Percentiles rank a stretch among this genome's conserved stretches.
These are phyloP conservation scores for Angomonas deanei DNA, from an alignment of 208 protist genomes.

Conservation along the genomic window DNA sequence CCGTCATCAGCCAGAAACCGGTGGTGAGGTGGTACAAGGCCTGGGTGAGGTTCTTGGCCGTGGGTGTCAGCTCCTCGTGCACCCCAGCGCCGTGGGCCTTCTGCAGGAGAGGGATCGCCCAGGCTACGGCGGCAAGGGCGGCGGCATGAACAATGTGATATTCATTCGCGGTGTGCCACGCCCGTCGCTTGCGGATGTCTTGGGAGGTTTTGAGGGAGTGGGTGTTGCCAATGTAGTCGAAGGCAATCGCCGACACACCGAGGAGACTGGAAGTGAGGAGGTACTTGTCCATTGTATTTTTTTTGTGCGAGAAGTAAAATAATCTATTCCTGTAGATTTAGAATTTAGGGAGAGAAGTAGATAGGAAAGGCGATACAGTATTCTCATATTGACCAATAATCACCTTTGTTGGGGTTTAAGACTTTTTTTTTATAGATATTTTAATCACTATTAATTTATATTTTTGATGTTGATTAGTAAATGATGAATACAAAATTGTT, in stretches of 20 bases:
- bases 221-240: constrained; percentile 25
- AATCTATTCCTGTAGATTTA: no score
- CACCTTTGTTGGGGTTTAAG: no score
- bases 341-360: no score
- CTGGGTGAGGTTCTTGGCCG: constrained; percentile 15
- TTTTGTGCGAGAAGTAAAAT: no score
- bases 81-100: neutral
- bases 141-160: constrained; percentile 45
- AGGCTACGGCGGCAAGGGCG: constrained; percentile 28
- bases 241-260: constrained; percentile 19
- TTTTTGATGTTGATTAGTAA: no score
- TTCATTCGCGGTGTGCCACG: constrained; percentile 42
- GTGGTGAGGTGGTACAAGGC: constrained; percentile 27
- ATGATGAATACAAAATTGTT: no score
- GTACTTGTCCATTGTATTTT: neutral
- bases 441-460: no score
- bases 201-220: constrained; percentile 29
- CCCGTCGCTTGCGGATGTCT: constrained; percentile 30
- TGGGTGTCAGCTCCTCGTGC: neutral
- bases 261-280: neutral
- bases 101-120: constrained; percentile 11
- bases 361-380: no score
- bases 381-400: no score
- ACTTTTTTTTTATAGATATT: no score
- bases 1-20: constrained; percentile 43